These are phyloP conservation scores for Viola odorata DNA, from an alignment of 345 rosid genomes.

Conservation along the genomic window DNA sequence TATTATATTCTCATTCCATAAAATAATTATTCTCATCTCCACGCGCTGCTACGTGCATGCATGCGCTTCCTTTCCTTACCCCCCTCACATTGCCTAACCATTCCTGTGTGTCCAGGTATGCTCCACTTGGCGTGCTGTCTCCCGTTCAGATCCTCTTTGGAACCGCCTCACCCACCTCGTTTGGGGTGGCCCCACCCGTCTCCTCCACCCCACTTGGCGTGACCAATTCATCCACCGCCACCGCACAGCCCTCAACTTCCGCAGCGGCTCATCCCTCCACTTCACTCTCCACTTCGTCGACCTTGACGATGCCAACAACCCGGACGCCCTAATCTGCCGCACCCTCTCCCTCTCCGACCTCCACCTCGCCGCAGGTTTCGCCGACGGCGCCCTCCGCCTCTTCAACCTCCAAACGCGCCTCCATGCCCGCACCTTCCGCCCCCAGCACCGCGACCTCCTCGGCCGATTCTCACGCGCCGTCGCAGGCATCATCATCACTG, in stretches of 20 bases:
- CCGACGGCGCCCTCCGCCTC: slow-evolving; percentile 78
- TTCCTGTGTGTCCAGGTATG: slow-evolving; percentile 47
- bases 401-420: slow-evolving; percentile 50
- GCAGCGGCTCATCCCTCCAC: slow-evolving; percentile 29
- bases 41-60: slow-evolving; percentile 21
- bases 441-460: slow-evolving; percentile 49
- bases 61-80: not conserved
- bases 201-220: slow-evolving; percentile 55
- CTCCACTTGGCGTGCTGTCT: slow-evolving; percentile 84
- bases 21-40: too few species aligned
- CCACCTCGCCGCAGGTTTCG: slow-evolving; percentile 76
- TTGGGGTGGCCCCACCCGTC: slow-evolving; percentile 47
- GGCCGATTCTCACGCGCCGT: slow-evolving; percentile 78
- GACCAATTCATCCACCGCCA: slow-evolving; percentile 63
- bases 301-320: slow-evolving; percentile 34
- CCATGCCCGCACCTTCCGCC: slow-evolving; percentile 55
- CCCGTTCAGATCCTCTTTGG: slow-evolving; percentile 78
- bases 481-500: slow-evolving; percentile 53
- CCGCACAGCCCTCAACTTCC: slow-evolving; percentile 61
- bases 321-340: slow-evolving; percentile 62
- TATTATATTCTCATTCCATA: too few species aligned
- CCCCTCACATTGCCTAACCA: not conserved
- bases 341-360: slow-evolving; percentile 71
- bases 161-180: slow-evolving; percentile 42
- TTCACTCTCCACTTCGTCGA: slow-evolving; percentile 58